Conservation (phyloP, 495 filamentous ascomycete species). For the Penicillium arizonense region DNA sequence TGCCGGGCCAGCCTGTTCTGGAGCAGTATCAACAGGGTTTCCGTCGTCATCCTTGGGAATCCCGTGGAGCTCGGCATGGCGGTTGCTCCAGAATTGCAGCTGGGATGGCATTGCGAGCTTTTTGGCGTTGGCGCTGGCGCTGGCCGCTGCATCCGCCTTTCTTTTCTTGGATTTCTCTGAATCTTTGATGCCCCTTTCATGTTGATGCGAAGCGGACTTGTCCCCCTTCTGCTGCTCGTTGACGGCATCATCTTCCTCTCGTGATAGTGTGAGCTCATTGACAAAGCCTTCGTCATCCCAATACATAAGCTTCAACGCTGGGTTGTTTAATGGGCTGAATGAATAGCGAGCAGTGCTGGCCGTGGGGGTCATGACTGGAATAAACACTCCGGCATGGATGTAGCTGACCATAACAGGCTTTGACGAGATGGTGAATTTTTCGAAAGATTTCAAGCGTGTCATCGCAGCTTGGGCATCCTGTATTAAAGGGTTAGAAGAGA, state of each 20-base stretch:
- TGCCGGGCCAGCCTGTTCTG: slow-evolving; percentile 10
- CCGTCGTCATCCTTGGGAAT: slow-evolving; percentile 36
- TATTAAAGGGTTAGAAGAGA: slow-evolving; percentile 13
- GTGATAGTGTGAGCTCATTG: slow-evolving; percentile 61
- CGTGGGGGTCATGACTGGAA: slow-evolving; percentile 63
- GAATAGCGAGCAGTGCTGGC: slow-evolving; percentile 59
- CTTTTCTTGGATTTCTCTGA: slow-evolving; percentile 69
- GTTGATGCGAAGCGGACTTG: slow-evolving; percentile 32
- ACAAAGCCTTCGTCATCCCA: slow-evolving; percentile 83
- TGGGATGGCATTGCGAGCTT: slow-evolving; percentile 59
- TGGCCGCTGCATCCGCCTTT: slow-evolving; percentile 53
- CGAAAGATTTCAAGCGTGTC: slow-evolving; percentile 67
- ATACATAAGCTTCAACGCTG: slow-evolving; percentile 69
- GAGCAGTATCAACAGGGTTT: slow-evolving; percentile 8
- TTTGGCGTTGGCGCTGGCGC: slow-evolving; percentile 39
- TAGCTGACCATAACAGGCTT: slow-evolving; percentile 72
- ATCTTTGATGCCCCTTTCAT: slow-evolving; percentile 47
- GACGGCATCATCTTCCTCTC: slow-evolving; percentile 36
- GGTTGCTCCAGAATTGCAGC: slow-evolving; percentile 85
- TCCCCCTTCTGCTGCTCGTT: slow-evolving; percentile 26
- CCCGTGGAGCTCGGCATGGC: slow-evolving; percentile 80
- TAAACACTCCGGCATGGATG: slow-evolving; percentile 86
- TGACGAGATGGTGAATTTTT: slow-evolving; percentile 84
- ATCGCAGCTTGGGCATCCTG: slow-evolving; percentile 79
- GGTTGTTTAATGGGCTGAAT: slow-evolving; percentile 71